Base-by-base conservation (phyloP, 257 asterid species). In the Primulina tabacum region DNA sequence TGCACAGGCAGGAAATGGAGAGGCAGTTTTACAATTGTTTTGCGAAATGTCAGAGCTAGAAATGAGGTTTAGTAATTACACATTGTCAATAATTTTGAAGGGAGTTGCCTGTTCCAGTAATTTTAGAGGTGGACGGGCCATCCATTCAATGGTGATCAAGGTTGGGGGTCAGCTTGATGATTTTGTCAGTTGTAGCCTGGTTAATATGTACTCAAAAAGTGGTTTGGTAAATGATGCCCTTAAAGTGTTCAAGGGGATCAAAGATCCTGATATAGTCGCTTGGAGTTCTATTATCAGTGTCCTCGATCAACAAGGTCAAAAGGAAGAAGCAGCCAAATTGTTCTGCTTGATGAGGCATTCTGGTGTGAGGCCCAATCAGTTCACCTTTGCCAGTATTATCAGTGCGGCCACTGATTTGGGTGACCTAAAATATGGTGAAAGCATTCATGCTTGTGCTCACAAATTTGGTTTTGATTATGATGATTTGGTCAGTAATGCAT, bases 131-230 rank as follows among this genome's bases (percentile, higher is more conserved):
- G 96, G 98, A 9, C 86, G 67, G 79, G 85, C 78, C 43, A 73
- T 92, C 60, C 98, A 92, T 77, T 83, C 98, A 0, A 74, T 85
- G 71, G 81, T 80, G 72, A 80, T 85, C 79, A 92, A 88, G 82
- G 69, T 77, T 35, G 90, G 90, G 59, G 67, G 85, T 32, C 88
- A 83, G 64, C 43, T 71, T 7, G 96, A 89, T 86, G 87, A 89
- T 78, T 86, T 84, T 75, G 87, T 88, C 20, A 78, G 88, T 61
- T 84, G 94, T 71, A 74, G 90, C 75, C 83, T 92, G 58, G 84
- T 89, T 43, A 91, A 86, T 81, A 85, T 92, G 96, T 92, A 92
- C 73, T 83, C 95, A 0, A 88, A 88, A 78, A 85, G 93, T 69
- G 94, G 88, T 33, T 70, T 60, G 20, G 84, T 81, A 33, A 76